phyloP scores from a whole-genome alignment of 1,139 yeast genomes.

The Zygotorulaspora mrakii region DNA sequence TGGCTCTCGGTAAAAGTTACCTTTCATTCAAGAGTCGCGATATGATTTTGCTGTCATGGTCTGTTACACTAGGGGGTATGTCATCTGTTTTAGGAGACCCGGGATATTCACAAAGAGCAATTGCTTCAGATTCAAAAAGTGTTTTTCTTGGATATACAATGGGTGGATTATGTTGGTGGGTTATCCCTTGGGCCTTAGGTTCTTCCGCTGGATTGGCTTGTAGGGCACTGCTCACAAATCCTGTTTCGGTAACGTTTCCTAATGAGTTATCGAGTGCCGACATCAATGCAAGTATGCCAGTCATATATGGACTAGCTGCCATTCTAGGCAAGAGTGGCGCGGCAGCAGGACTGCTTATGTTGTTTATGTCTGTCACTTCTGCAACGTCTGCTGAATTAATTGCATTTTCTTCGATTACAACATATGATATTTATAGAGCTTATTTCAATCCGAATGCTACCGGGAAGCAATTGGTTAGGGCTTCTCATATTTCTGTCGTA shows the following conservation, averaged over 20 bases:
- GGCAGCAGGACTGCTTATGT: constrained; percentile 39
- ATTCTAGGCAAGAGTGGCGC: constrained; percentile 40
- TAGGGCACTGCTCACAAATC: constrained; percentile 37
- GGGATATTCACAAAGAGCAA: constrained; percentile 44
- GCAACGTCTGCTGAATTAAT: constrained; percentile 43
- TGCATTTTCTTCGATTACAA: constrained; percentile 40
- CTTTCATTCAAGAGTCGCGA: constrained; percentile 21
- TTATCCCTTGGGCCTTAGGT: constrained; percentile 42
- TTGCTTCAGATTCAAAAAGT: constrained; percentile 42
- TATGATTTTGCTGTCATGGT: constrained; percentile 10
- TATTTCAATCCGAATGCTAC: constrained; percentile 41
- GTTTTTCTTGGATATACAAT: constrained; percentile 40
- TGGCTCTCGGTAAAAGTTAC: constrained; percentile 23
- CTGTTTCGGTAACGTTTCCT: constrained; percentile 40
- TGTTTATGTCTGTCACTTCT: constrained; percentile 43
- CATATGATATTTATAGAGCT: constrained; percentile 41
- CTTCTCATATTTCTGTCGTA: constrained; percentile 36
- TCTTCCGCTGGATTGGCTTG: constrained; percentile 41
- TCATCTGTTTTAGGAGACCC: constrained; percentile 45
- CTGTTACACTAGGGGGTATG: constrained; percentile 37
- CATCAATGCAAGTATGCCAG: constrained; percentile 33
- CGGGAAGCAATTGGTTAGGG: constrained; percentile 37
- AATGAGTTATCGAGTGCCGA: constrained; percentile 21
- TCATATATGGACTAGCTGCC: constrained; percentile 36
- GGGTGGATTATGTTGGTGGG: constrained; percentile 45